These are phyloP conservation scores for Boletus sensibilis DNA, from an alignment of 768 basidiomycete species.

Conservation along the genomic window DNA sequence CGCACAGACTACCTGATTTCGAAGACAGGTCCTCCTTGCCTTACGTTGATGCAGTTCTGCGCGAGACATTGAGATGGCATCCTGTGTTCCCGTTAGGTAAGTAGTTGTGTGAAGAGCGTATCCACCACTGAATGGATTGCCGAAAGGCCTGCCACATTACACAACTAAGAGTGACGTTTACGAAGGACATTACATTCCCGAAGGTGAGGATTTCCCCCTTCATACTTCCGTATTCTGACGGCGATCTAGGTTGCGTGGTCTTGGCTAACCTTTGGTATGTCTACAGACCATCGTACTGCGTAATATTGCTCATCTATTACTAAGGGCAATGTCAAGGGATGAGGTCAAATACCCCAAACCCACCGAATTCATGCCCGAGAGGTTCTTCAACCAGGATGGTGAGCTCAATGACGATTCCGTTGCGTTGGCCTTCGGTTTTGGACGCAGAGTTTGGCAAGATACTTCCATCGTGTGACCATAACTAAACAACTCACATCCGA, in stretches of 20 bases:
- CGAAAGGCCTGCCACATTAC: constrained; percentile 29
- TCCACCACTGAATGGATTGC: background rate
- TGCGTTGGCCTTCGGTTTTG: constrained; percentile 28
- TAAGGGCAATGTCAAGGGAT: constrained; percentile 32
- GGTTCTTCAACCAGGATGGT: constrained; percentile 26
- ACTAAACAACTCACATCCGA: constrained; percentile 1
- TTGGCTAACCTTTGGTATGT: constrained; percentile 32
- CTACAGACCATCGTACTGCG: background rate
- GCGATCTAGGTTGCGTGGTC: constrained; percentile 27
- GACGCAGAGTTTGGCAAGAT: constrained; percentile 29
- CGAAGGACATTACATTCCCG: constrained; percentile 24
- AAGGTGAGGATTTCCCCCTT: constrained; percentile 17
- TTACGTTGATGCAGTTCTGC: constrained; percentile 34
- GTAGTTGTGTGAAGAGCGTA: background rate
- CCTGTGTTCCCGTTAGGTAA: constrained; percentile 33
- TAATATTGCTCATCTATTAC: constrained; percentile 6
- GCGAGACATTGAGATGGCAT: constrained; percentile 36
- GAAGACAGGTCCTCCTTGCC: constrained; percentile 30
- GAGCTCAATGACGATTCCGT: constrained; percentile 25
- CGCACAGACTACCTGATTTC: constrained; percentile 26
- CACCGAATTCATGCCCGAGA: constrained; percentile 29
- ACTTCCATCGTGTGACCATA: background rate
- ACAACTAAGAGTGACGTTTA: constrained; percentile 29
- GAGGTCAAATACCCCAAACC: constrained; percentile 27
- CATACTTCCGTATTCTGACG: constrained; percentile 10